Conservation (phyloP, 129 eudicot genomes). For the Flaveria bidentis region DNA sequence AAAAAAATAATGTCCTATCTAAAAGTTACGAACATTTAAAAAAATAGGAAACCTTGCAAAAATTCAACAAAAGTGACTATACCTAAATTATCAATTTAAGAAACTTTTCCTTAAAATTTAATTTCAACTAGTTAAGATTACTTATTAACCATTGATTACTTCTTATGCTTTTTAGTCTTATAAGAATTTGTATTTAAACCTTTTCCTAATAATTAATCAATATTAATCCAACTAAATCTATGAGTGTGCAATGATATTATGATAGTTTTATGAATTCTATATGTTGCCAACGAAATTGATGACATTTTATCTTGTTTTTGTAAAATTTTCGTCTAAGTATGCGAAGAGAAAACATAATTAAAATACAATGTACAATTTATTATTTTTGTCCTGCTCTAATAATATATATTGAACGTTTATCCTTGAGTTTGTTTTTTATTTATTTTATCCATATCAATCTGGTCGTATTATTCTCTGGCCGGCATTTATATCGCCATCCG, state of each 20-base stretch:
- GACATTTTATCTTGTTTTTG: neutral
- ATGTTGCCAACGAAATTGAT: neutral
- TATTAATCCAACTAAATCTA: no score
- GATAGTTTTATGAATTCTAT: neutral
- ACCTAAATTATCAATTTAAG: no score
- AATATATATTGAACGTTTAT: slow-evolving; percentile 15
- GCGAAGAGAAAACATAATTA: neutral
- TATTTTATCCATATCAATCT: slow-evolving; percentile 2
- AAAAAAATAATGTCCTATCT: no score
- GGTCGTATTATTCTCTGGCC: slow-evolving; percentile 9
- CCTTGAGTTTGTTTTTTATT: slow-evolving; percentile 18
- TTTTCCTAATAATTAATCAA: no score
- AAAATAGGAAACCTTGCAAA: no score
- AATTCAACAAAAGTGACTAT: no score
- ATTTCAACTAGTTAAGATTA: no score
- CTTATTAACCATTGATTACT: no score
- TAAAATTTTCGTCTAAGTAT: neutral
- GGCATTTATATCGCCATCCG: slow-evolving; percentile 14
- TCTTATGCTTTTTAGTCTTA: no score
- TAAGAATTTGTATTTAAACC: no score
- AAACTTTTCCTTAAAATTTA: no score
- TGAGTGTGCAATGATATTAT: neutral
- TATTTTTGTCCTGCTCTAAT: neutral
- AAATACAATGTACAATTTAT: neutral
- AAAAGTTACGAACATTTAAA: no score